Base-by-base conservation (phyloP, 2,329 filamentous ascomycete genomes). In the Paecilomyces sp. region DNA sequence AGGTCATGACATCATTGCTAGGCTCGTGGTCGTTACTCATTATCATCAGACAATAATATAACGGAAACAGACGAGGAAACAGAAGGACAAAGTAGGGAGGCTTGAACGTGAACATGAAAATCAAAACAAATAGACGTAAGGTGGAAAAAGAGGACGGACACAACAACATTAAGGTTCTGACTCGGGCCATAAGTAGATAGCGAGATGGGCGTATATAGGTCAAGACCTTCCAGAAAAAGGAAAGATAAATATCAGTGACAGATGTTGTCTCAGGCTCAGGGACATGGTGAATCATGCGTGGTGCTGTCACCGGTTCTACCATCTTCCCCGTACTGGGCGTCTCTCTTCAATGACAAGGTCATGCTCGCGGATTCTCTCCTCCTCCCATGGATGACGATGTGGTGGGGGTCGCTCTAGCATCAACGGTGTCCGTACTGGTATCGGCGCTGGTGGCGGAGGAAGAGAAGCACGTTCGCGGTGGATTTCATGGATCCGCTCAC, bases 401-500 rank as follows among this genome's bases (percentile, higher is more conserved):
- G 69, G 61, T 22, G 59, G 55, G 9, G 62, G 62, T 18, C 60
- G 59, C 41, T 65, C 63, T 24, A 64, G 59, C 31, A 66, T 54
- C 25, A 64, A 56, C 28, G 66, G 65, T 8, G 55, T 33, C 12
- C 64, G 31, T 54, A 60, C 61, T 50, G 58, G 57, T 22, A 62
- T 58, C 54, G 60, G 33, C 57, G 57, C 62, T 34, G 66, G 65
- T 0, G 64, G 56, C 36, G 63, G 64, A 54, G 66, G 65, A 18
- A 69, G 60, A 18, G 65, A 63, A 15, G 62, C 64, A 28, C 77
- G 74, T 65, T 81, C 78, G 58, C 73, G 76, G 28, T 86, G 79
- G 59, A 87, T 84, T 68, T 86, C 82, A 51, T 80, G 79, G 59
- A 87, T 84, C 30, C 83, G 80, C 61, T 82, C 80, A 59, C 81